Evolutionary conservation across 129 eudicot species (phyloP).

Genomic region (Dittrichia graveolens): DNA sequence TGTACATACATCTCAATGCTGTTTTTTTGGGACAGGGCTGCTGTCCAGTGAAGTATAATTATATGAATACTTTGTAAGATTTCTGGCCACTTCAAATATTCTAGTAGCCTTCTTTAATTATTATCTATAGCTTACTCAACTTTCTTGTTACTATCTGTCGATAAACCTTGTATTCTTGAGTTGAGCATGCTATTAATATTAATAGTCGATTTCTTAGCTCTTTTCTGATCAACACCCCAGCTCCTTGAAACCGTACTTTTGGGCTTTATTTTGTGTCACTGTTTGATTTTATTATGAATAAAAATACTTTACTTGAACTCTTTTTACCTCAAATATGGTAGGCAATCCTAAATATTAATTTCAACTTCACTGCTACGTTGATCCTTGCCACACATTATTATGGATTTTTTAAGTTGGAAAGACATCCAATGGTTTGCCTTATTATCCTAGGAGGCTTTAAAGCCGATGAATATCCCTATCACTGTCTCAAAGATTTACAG

Average conservation of each 20-base stretch:
- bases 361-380: background rate
- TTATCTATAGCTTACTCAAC: conserved; percentile 39
- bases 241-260: conserved; percentile 3
- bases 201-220: conserved; percentile 8
- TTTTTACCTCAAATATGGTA: background rate
- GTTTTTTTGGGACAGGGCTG: conserved; percentile 52
- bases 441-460: background rate
- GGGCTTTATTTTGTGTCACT: conserved; percentile 18
- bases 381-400: background rate
- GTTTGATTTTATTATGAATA: background rate
- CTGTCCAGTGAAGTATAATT: conserved; percentile 52
- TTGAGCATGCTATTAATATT: conserved; percentile 28
- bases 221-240: conserved; percentile 11
- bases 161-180: conserved; percentile 35
- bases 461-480: background rate
- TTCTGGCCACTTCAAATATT: conserved; percentile 46
- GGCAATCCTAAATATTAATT: background rate
- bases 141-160: conserved; percentile 28
- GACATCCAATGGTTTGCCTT: conserved; percentile 13
- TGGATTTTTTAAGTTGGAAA: conserved; percentile 17
- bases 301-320: background rate
- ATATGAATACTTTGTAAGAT: conserved; percentile 47
- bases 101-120: conserved; percentile 36
- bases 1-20: conserved; percentile 73
- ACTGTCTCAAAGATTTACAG: conserved; percentile 13